Evolutionary conservation across 306 rosid genomes (phyloP).

Genomic region (Dryas octopetala): DNA sequence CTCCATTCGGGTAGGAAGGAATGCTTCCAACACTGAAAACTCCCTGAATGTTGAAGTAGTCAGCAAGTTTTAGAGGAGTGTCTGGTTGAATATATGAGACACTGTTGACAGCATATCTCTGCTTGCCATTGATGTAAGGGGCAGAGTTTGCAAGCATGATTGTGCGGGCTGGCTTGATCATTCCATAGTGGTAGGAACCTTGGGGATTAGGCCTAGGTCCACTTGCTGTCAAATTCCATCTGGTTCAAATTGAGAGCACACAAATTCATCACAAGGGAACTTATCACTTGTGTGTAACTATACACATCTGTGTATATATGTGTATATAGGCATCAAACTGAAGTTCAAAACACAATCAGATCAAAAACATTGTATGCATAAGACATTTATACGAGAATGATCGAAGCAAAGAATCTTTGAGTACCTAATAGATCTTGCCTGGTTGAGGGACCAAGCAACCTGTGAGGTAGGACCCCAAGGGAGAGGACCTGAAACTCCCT

Average conservation of each 20-base stretch:
- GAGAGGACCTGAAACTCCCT: slow-evolving; percentile 72
- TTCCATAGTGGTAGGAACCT: slow-evolving; percentile 92
- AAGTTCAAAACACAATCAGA: no score
- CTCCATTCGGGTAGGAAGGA: slow-evolving; percentile 56
- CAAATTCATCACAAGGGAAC: no score
- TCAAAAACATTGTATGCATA: no score
- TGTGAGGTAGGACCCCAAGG: slow-evolving; percentile 76
- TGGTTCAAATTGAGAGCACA: slow-evolving; percentile 21
- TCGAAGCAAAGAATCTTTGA: neutral
- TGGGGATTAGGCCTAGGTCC: slow-evolving; percentile 99
- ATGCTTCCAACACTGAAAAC: slow-evolving; percentile 81
- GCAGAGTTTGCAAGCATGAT: slow-evolving; percentile 84
- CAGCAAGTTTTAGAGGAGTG: slow-evolving; percentile 87
- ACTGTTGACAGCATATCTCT: slow-evolving; percentile 86
- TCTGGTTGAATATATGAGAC: slow-evolving; percentile 68
- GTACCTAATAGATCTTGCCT: slow-evolving; percentile 88
- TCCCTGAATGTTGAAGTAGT: slow-evolving; percentile 77
- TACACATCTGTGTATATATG: no score
- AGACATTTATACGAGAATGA: no score
- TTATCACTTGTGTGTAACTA: no score
- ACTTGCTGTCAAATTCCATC: slow-evolving; percentile 88
- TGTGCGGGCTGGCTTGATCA: slow-evolving; percentile 70
- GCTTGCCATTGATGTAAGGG: slow-evolving; percentile 83
- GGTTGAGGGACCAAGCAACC: slow-evolving; percentile 63
- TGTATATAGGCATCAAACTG: no score